Conservation (phyloP, 2,329 filamentous ascomycete genomes). For the Cytospora schulzeri region DNA sequence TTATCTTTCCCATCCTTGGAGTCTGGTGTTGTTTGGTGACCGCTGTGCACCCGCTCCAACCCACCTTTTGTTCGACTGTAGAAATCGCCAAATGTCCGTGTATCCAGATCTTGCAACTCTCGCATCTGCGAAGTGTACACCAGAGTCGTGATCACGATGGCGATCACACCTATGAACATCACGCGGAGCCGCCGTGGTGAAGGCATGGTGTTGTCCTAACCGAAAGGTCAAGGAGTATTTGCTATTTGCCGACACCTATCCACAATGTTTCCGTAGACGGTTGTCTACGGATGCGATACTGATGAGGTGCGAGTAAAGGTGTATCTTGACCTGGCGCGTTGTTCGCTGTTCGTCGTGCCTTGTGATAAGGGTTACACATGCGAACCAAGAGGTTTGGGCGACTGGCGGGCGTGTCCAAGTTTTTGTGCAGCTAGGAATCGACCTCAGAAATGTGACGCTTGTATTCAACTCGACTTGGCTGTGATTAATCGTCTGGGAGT, state of each 20-base stretch:
- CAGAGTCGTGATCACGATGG: slow-evolving; percentile 67
- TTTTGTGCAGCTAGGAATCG: not conserved
- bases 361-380: slow-evolving; percentile 1
- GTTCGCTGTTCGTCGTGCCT: not conserved
- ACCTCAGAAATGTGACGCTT: not conserved
- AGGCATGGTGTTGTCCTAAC: slow-evolving; percentile 54
- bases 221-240: not conserved
- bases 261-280: not conserved
- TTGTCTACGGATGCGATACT: not conserved
- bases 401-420: not conserved
- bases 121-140: slow-evolving; percentile 70
- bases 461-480: not conserved
- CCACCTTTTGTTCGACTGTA: slow-evolving; percentile 62
- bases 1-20: slow-evolving; percentile 47
- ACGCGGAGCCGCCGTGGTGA: slow-evolving; percentile 71
- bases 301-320: not conserved
- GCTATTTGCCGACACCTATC: not conserved
- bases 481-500: not conserved
- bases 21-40: slow-evolving; percentile 43
- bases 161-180: slow-evolving; percentile 64
- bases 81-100: slow-evolving; percentile 53
- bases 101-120: slow-evolving; percentile 50
- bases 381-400: not conserved
- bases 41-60: slow-evolving; percentile 44
- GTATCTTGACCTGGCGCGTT: not conserved